Conservation (phyloP, 345 rosid species). For the Geranium brycei region DNA sequence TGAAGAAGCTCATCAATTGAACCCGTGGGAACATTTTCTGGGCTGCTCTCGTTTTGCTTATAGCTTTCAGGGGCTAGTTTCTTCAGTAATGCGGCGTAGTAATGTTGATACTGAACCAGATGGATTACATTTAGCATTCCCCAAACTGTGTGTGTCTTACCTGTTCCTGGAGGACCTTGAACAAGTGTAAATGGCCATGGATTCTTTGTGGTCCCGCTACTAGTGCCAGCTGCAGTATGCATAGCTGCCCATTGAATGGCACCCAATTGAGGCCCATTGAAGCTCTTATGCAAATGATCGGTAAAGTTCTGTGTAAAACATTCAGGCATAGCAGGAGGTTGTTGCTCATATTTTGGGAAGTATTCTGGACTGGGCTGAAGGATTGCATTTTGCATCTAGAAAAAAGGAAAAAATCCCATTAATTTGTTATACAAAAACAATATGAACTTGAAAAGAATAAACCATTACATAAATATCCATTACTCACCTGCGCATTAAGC, state of each 20-base stretch:
- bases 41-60: conserved; percentile 65
- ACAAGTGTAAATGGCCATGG: conserved; percentile 99
- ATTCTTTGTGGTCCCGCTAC: conserved; percentile 64
- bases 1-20: conserved; percentile 98
- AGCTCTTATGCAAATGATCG: conserved; percentile 64
- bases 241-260: conserved; percentile 99
- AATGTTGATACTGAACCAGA: conserved; percentile 97
- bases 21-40: conserved; percentile 52
- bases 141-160: conserved; percentile 98
- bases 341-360: conserved; percentile 87
- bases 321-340: conserved; percentile 82
- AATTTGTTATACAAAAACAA: conserved; percentile 4
- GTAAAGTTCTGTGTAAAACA: conserved; percentile 82
- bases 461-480: not conserved
- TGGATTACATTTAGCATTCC: conserved; percentile 99
- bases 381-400: conserved; percentile 90
- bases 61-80: conserved; percentile 95
- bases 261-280: conserved; percentile 82
- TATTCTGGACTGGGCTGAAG: conserved; percentile 84
- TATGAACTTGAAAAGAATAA: not conserved
- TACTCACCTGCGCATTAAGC: conserved; percentile 78
- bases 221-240: conserved; percentile 98
- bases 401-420: conserved; percentile 8
- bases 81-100: conserved; percentile 87
- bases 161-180: conserved; percentile 99